phyloP scores from a whole-genome alignment of 495 filamentous ascomycete species.

The Chaetomium tenue region DNA sequence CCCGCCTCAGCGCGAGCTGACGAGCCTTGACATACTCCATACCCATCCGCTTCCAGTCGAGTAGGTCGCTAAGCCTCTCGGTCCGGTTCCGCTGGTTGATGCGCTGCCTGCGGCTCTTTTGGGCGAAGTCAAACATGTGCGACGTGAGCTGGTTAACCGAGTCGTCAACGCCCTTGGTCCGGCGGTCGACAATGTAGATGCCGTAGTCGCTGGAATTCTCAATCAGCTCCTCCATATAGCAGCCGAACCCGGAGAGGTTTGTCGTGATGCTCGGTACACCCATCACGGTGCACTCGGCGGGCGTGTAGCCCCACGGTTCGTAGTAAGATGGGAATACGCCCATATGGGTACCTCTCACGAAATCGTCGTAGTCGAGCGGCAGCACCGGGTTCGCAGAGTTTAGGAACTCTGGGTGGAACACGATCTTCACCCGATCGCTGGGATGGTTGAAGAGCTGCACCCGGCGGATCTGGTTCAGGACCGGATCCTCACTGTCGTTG shows the following conservation, averaged over 20 bases:
- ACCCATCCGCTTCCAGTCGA: conserved; percentile 99
- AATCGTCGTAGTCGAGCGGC: conserved; percentile 96
- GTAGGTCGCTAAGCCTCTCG: conserved; percentile 85
- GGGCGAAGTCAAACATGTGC: conserved; percentile 93
- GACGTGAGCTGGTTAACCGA: conserved; percentile 91
- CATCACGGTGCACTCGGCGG: conserved; percentile 98
- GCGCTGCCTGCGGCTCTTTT: conserved; percentile 88
- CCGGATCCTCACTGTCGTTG: conserved; percentile 89
- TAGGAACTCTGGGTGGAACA: conserved; percentile 98
- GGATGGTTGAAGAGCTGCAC: conserved; percentile 97
- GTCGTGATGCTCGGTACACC: conserved; percentile 98
- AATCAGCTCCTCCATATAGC: conserved; percentile 99
- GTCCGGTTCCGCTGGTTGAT: conserved; percentile 99
- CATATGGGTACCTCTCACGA: conserved; percentile 93
- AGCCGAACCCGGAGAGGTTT: conserved; percentile 95
- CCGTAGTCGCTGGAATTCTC: conserved; percentile 97
- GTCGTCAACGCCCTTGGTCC: conserved; percentile 94
- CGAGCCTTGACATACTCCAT: conserved; percentile 98
- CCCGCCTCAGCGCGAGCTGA: conserved; percentile 85
- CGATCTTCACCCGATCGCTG: conserved; percentile 89
- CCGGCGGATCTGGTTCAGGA: conserved; percentile 92
- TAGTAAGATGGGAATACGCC: conserved; percentile 98
- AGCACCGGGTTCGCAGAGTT: conserved; percentile 94
- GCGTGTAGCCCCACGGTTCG: conserved; percentile 98
- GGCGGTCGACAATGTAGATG: conserved; percentile 97